phyloP scores from a whole-genome alignment of 345 rosid genomes.

The Erodium maritimum region DNA sequence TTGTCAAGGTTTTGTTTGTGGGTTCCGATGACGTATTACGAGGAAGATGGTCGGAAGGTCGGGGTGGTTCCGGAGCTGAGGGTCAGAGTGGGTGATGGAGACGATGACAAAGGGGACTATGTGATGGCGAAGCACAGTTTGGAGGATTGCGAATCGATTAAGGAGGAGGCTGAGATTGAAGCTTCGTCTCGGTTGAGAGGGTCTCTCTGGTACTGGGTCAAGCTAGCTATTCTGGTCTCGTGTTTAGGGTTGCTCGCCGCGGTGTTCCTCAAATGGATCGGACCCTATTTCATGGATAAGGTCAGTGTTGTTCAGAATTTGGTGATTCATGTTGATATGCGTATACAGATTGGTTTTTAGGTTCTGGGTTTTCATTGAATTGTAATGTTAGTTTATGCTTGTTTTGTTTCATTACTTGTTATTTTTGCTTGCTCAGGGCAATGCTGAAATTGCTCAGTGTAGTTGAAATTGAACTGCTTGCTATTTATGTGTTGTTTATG shows the following conservation, averaged over 20 bases:
- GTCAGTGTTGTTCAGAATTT: constrained; percentile 1
- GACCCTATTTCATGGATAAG: constrained; percentile 13
- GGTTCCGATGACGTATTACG: constrained; percentile 51
- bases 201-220: constrained; percentile 61
- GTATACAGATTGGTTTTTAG: neutral
- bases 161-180: constrained; percentile 9
- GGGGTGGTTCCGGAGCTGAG: constrained; percentile 63
- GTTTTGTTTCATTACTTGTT: too few relatives aligned
- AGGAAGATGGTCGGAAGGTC: constrained; percentile 17
- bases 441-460: neutral
- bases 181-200: constrained; percentile 21
- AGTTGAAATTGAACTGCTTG: neutral
- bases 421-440: too few relatives aligned
- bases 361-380: neutral
- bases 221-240: constrained; percentile 32
- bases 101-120: constrained; percentile 34
- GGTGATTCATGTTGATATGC: neutral
- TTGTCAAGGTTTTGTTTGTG: neutral
- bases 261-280: constrained; percentile 10
- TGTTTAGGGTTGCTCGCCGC: constrained; percentile 26
- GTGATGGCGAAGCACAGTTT: constrained; percentile 31
- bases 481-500: neutral
- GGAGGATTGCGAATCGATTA: constrained; percentile 23
- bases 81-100: constrained; percentile 22
- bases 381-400: neutral